phyloP scores from a whole-genome alignment of 2,329 filamentous ascomycete species.

The Massarina eburnea region DNA sequence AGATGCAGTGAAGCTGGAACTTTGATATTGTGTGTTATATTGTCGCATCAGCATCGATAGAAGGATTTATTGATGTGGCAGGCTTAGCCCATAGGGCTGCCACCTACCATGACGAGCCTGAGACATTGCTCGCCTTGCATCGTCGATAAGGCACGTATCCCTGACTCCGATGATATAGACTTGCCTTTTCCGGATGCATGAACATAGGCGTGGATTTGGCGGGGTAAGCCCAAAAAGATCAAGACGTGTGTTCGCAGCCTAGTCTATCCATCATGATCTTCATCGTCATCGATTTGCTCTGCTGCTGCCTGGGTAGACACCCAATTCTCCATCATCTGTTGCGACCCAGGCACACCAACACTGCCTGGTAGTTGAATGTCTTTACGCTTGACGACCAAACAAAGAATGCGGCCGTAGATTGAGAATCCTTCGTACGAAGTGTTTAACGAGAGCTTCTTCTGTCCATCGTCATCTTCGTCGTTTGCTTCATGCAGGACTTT shows the following conservation, averaged over 20 bases:
- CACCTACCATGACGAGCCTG: constrained; percentile 2
- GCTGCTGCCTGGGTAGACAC: constrained; percentile 46
- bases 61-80: constrained; percentile 1
- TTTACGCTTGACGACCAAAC: constrained; percentile 80
- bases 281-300: constrained; percentile 37
- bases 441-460: constrained; percentile 86
- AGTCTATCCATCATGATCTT: constrained; percentile 39
- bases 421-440: constrained; percentile 94
- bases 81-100: background rate
- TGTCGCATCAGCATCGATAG: background rate
- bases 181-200: constrained; percentile 8
- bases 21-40: background rate
- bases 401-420: constrained; percentile 91
- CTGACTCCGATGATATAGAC: constrained; percentile 9
- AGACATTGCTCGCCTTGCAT: background rate
- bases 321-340: constrained; percentile 47
- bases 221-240: constrained; percentile 1
- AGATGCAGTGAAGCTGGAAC: background rate
- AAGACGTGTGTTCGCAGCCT: constrained; percentile 11
- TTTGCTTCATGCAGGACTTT: constrained; percentile 14
- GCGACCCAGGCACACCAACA: constrained; percentile 23
- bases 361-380: constrained; percentile 34
- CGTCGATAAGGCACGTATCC: background rate
- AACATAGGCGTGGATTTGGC: background rate
- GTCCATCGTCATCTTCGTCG: constrained; percentile 64